Evolutionary conservation across 306 rosid genomes (phyloP), one percentile per base, ranked within the genome.

Genomic region (Cucurbita pepo): DNA sequence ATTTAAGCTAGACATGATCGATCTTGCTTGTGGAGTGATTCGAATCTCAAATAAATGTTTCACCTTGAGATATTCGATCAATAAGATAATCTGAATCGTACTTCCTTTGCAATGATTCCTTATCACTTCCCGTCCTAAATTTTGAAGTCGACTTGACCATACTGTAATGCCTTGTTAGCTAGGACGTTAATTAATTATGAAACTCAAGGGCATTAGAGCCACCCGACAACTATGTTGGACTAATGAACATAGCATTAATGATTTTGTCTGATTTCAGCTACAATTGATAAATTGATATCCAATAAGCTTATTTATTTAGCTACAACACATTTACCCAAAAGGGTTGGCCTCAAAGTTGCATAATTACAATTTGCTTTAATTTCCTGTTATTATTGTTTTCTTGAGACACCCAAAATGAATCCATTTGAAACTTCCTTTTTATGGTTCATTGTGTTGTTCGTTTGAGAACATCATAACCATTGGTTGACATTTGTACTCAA

Each of bases 181-280:
- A 65, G 37, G 71, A 19, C 44, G 71, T 18, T 36, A 59, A 59
- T 59, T 59, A 59, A 58, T 34, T 34, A 10, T 37, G 44, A 59
- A 63, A 60, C 64, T 5, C 21, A 61, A 15, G 8, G 34, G 34
- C 34, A 30, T 6, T 15, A 4, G 25, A 61, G 38, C 66, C 3
- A 63, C 13, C 69, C 25, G 38, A 38, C 15, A 16, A 4, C 69
- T 30, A 30, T 38, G 1, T 64, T 40, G 52, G 10, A 30, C 18
- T 5, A 64, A 65, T 9, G 22, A 45, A 10, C 55, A 21, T 45
- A 66, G 56, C 10, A 12, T 66, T 47, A 66, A 66, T 66, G n/a
- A 66, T 66, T 6, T 45, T 66, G 72, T 66, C 72, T 66, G 21
- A 66, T 66, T 64, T 66, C 72, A 45, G 56, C 72, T 45, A 66